These are phyloP conservation scores for Umbelopsis vinacea DNA, from an alignment of 192 early-diverging fungal species.

Conservation along the genomic window DNA sequence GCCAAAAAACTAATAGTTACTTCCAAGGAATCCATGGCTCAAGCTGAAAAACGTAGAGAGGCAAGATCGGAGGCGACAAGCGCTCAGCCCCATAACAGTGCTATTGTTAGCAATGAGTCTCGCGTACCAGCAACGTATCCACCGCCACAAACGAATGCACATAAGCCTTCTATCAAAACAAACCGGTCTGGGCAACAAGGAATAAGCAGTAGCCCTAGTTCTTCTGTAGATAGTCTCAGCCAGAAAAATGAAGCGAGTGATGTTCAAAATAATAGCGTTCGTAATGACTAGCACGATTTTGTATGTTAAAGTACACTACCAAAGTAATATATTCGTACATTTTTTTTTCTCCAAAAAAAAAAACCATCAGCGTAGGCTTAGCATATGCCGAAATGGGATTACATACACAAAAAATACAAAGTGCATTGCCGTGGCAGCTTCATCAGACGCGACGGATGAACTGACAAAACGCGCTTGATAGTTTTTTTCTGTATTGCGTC, in stretches of 20 bases:
- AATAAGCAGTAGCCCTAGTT: background rate
- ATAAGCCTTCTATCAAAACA: slow-evolving; percentile 3
- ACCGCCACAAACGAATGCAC: slow-evolving; percentile 15
- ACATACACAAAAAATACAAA: too few species aligned
- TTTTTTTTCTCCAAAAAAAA: too few species aligned
- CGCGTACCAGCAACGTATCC: background rate
- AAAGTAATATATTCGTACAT: background rate
- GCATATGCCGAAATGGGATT: too few species aligned
- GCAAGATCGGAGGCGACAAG: background rate
- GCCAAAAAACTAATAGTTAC: background rate
- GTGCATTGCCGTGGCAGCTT: too few species aligned
- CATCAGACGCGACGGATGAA: too few species aligned
- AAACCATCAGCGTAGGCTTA: too few species aligned
- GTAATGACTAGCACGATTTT: background rate
- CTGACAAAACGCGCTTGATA: too few species aligned
- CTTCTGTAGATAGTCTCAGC: background rate
- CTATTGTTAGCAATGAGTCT: background rate
- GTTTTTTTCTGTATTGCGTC: too few species aligned
- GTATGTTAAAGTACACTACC: background rate
- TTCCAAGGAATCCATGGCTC: slow-evolving; percentile 10
- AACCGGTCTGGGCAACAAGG: background rate
- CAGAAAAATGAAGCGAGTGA: background rate
- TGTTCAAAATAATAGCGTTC: background rate
- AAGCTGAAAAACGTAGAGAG: background rate
- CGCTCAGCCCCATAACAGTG: background rate